These are phyloP conservation scores for Solanum habrochaites DNA, from an alignment of 257 asterid genomes.

Conservation along the genomic window DNA sequence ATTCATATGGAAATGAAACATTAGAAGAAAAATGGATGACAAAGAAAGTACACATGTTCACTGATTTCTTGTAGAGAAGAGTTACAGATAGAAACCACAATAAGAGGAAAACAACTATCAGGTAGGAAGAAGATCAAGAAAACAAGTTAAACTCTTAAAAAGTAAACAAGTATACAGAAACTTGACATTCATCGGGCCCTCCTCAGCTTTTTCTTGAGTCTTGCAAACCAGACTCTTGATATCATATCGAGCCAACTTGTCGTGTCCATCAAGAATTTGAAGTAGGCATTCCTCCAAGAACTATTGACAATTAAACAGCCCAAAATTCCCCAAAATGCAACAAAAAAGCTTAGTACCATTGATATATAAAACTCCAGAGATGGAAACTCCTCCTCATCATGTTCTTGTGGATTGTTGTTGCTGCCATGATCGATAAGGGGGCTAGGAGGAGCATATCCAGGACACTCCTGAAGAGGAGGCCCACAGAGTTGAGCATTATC, in stretches of 20 bases:
- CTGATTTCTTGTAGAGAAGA: neutral
- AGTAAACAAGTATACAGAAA: neutral
- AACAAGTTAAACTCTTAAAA: neutral
- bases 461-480: slow-evolving; percentile 3
- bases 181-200: neutral
- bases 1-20: neutral
- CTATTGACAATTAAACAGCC: neutral
- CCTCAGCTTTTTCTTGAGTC: neutral
- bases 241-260: neutral
- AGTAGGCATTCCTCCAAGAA: slow-evolving; percentile 2
- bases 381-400: neutral
- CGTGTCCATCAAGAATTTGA: neutral
- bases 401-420: neutral
- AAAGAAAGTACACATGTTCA: neutral
- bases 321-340: neutral
- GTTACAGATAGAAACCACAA: neutral
- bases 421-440: neutral
- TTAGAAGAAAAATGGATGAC: neutral
- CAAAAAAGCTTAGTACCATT: neutral
- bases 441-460: neutral
- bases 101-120: neutral
- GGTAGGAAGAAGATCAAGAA: neutral
- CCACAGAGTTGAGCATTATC: slow-evolving; percentile 18
- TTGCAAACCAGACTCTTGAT: neutral
- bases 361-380: neutral